phyloP scores from a whole-genome alignment of 768 basidiomycete genomes.

The Russula sp. region DNA sequence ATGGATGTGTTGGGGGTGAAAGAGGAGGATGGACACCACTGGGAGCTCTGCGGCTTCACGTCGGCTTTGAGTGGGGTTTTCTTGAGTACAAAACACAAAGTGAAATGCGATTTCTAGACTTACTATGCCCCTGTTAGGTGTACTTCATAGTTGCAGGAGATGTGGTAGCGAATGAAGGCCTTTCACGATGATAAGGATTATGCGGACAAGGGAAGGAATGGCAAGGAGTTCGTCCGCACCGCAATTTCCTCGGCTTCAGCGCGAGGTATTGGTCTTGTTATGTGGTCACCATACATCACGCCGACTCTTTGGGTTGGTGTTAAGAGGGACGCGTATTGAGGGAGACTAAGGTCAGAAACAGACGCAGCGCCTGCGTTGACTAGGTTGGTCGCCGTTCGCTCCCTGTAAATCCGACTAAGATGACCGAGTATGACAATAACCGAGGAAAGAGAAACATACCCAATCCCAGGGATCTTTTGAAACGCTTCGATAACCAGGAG shows the following conservation, averaged over 20 bases:
- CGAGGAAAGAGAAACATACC: conserved; percentile 39
- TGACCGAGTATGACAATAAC: neutral
- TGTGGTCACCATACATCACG: conserved; percentile 43
- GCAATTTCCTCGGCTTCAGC: conserved; percentile 46
- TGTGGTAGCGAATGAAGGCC: conserved; percentile 49
- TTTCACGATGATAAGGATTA: conserved; percentile 30
- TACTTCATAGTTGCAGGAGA: conserved; percentile 50
- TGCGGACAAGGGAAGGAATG: neutral
- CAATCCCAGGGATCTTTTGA: conserved; percentile 45
- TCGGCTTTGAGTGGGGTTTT: conserved; percentile 41
- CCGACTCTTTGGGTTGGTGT: conserved; percentile 40
- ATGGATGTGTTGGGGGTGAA: conserved; percentile 47
- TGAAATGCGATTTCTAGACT: conserved; percentile 32
- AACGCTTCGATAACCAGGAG: conserved; percentile 37
- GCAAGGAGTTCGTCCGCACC: conserved; percentile 39
- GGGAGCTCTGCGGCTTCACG: conserved; percentile 41
- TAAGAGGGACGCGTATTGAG: conserved; percentile 42
- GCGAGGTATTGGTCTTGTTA: conserved; percentile 39
- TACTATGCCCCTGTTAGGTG: conserved; percentile 57
- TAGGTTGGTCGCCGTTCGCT: conserved; percentile 43
- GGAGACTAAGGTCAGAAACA: conserved; percentile 42
- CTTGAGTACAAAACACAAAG: neutral
- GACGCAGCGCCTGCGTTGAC: conserved; percentile 50
- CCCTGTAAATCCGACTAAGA: conserved; percentile 20
- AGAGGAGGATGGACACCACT: conserved; percentile 45